Conservation (phyloP, 768 basidiomycete genomes). For the Naematelia aurantialba region DNA sequence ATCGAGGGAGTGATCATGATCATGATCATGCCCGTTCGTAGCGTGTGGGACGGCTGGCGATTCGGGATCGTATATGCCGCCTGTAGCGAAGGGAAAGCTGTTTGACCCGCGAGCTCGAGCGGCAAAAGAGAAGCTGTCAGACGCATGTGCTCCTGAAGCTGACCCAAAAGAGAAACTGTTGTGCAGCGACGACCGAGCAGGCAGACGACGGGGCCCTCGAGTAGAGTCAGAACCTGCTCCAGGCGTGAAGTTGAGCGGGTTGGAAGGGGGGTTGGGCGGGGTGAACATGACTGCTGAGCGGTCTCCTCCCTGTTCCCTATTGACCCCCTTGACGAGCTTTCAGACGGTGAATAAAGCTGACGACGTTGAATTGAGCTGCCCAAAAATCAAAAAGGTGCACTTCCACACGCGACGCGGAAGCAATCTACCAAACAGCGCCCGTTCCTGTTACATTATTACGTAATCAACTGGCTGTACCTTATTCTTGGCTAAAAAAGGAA, state of each 20-base stretch:
- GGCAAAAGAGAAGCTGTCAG: too few species aligned
- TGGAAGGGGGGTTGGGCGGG: constrained; percentile 25
- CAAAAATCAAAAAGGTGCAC: neutral
- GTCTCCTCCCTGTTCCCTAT: neutral
- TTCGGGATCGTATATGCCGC: neutral
- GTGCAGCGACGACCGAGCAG: constrained; percentile 34
- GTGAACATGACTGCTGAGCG: constrained; percentile 29
- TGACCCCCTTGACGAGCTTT: neutral
- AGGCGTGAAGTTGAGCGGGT: constrained; percentile 16
- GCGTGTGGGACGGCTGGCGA: neutral
- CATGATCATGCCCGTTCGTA: neutral
- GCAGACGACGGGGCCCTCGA: constrained; percentile 16
- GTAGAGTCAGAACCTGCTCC: constrained; percentile 9
- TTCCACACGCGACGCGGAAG: neutral
- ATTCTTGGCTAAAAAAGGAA: neutral
- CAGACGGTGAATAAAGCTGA: neutral
- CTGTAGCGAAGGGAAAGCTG: constrained; percentile 29
- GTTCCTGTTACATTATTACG: neutral
- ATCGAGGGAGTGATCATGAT: neutral
- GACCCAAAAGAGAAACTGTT: constrained; percentile 36
- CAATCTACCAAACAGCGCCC: constrained; percentile 2
- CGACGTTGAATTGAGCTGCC: neutral
- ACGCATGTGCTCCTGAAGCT: too few species aligned
- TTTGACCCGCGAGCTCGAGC: too few species aligned
- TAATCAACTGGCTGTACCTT: neutral